Evolutionary conservation across 192 early-diverging fungal species (phyloP).

Genomic region (Podila horticola): DNA sequence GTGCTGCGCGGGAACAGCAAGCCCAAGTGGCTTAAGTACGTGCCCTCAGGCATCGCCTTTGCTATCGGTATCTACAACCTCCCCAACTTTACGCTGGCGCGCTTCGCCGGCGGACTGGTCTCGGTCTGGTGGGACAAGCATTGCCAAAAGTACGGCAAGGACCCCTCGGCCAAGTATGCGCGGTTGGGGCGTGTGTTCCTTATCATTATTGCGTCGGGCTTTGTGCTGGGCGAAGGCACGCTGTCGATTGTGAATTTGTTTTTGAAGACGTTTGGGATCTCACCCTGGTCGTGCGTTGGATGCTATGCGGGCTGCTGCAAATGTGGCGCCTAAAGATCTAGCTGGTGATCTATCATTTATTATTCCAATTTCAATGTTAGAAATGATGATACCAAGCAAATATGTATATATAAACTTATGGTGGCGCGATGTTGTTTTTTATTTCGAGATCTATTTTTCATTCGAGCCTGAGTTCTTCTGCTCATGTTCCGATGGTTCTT

Average conservation of each 20-base stretch:
- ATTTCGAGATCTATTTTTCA: too few species aligned
- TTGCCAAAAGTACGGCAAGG: slow-evolving; percentile 31
- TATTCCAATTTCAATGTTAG: background rate
- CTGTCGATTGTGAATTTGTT: slow-evolving; percentile 72
- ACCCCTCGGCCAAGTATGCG: slow-evolving; percentile 31
- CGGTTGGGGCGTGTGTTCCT: slow-evolving; percentile 66
- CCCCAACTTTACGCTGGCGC: slow-evolving; percentile 78
- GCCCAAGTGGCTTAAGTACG: slow-evolving; percentile 56
- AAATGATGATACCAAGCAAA: too few species aligned
- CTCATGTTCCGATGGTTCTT: too few species aligned
- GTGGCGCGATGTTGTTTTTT: too few species aligned
- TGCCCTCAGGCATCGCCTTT: slow-evolving; percentile 82
- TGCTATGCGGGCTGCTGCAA: slow-evolving; percentile 34
- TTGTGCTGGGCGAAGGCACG: slow-evolving; percentile 81
- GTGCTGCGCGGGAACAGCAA: slow-evolving; percentile 2
- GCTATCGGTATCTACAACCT: slow-evolving; percentile 85
- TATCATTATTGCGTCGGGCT: slow-evolving; percentile 79
- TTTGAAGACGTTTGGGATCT: slow-evolving; percentile 53
- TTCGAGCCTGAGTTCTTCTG: too few species aligned
- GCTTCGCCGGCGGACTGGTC: slow-evolving; percentile 69
- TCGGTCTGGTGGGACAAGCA: slow-evolving; percentile 60
- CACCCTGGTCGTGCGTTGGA: slow-evolving; percentile 39
- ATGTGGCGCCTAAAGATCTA: slow-evolving; percentile 8
- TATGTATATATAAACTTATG: too few species aligned
- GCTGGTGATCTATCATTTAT: background rate